Evolutionary conservation across 495 filamentous ascomycete species (phyloP), one percentile per base, ranked within the genome.

Genomic region (Ramalina intermedia): DNA sequence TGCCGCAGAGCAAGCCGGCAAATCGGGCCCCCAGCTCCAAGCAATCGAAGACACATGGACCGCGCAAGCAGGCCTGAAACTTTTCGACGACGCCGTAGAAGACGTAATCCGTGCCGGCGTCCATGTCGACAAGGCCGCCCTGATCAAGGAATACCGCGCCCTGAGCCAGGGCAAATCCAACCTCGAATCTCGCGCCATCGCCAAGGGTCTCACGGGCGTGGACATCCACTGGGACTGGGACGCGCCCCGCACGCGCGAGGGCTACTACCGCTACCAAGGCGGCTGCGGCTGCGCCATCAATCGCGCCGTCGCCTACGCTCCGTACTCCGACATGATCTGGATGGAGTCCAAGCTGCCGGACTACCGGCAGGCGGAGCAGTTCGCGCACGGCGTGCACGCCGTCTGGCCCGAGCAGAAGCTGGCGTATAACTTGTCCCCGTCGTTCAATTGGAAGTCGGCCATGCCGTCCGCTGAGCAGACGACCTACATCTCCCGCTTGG

Each of bases 361-460:
- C 63, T 96, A 79, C 67, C 66, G 71, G 38, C 91, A 96, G 69
- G 91, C 91, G 24, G 80, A 87, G 71, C 84, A 96, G 59, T 98
- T 98, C 55, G 93, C 91, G 20, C 74, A 85, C 39, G 91, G 91
- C 46, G 89, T 98, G 35, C 91, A 96, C 64, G 82, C 85, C 43
- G 84, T 87, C 17, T 96, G 82, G 82, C 91, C 91, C 9, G 84
- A 98, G 70, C 85, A 94, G 66, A 98, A 98, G 83, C 80, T 96
- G 40, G 81, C 91, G 5, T 98, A 96, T 71, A 96, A 96, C 70
- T 81, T 98, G 46, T 95, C 88, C 0, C 93, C 93, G 24, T 94
- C 87, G 37, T 98, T 98, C 81, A 96, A 96, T 78, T 98, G 91
- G 91, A 96, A 96, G 72, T 71, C 88, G 40, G 91, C 93, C 61